Conservation (phyloP, 805 yeast species). For the Debaryomyces maramus region DNA sequence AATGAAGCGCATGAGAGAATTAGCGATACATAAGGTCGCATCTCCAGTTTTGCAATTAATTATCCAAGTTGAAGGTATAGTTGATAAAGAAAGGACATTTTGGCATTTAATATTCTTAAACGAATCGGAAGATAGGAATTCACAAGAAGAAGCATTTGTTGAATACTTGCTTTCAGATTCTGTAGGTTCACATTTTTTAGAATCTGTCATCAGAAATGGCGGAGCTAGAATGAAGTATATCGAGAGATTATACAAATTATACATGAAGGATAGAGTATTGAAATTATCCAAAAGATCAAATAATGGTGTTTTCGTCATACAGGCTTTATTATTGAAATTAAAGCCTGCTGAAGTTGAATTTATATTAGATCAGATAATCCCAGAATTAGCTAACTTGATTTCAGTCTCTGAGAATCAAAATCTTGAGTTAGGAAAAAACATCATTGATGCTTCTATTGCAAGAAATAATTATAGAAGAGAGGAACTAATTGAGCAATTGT, state of each 20-base stretch:
- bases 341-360: slow-evolving; percentile 61
- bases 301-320: slow-evolving; percentile 81
- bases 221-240: slow-evolving; percentile 62
- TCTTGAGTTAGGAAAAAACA: slow-evolving; percentile 64
- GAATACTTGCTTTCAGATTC: slow-evolving; percentile 82
- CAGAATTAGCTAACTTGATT: slow-evolving; percentile 60
- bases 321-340: slow-evolving; percentile 63
- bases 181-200: slow-evolving; percentile 92
- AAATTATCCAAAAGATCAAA: slow-evolving; percentile 78
- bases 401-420: slow-evolving; percentile 54
- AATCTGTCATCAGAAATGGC: slow-evolving; percentile 63
- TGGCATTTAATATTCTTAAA: slow-evolving; percentile 64
- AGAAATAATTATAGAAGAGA: slow-evolving; percentile 60
- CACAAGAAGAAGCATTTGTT: slow-evolving; percentile 74
- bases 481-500: slow-evolving; percentile 52
- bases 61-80: slow-evolving; percentile 77
- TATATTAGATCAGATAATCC: slow-evolving; percentile 64
- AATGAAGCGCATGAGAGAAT: slow-evolving; percentile 55
- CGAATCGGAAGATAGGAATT: slow-evolving; percentile 50
- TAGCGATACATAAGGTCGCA: slow-evolving; percentile 75
- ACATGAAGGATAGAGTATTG: slow-evolving; percentile 72
- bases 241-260: slow-evolving; percentile 65
- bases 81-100: slow-evolving; percentile 67
- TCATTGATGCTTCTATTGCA: slow-evolving; percentile 64
- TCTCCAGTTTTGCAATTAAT: slow-evolving; percentile 85